These are phyloP conservation scores for Pseudopyrenochaeta lycopersici DNA, from an alignment of 2,329 filamentous ascomycete species.

Conservation along the genomic window DNA sequence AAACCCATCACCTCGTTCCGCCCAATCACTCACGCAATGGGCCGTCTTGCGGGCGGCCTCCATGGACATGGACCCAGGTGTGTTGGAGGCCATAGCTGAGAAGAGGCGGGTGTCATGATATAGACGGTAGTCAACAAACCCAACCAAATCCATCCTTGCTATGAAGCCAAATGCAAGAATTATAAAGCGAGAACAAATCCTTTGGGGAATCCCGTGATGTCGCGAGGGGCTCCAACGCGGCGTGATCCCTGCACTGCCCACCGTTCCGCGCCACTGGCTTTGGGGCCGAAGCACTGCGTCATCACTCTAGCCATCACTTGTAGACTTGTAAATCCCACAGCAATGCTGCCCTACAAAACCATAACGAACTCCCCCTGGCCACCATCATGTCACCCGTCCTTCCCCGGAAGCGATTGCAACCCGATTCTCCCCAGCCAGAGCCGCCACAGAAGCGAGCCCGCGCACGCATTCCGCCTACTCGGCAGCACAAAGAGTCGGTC, in stretches of 20 bases:
- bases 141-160: too few relatives aligned
- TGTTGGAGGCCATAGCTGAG: too few relatives aligned
- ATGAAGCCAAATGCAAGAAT: too few relatives aligned
- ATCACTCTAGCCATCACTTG: constrained; percentile 23
- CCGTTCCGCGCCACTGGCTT: constrained; percentile 28
- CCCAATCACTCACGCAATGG: not conserved
- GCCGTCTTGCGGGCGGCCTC: not conserved
- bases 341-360: not conserved
- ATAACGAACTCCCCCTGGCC: constrained; percentile 3
- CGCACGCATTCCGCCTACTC: constrained; percentile 21
- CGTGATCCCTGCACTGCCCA: constrained; percentile 19
- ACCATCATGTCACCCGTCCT: constrained; percentile 72
- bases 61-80: too few relatives aligned
- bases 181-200: too few relatives aligned
- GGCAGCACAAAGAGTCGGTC: constrained; percentile 49
- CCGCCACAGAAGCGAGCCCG: constrained; percentile 38
- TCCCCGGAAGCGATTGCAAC: constrained; percentile 70
- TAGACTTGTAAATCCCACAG: not conserved
- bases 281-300: constrained; percentile 30
- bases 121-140: too few relatives aligned
- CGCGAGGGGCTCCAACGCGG: constrained; percentile 26
- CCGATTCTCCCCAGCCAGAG: constrained; percentile 55
- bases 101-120: too few relatives aligned
- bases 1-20: not conserved
- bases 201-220: constrained; percentile 21